Evolutionary conservation across 768 basidiomycete species (phyloP), one percentile per base, ranked within the genome.

Genomic region (Phanerodontia chrysosporium): DNA sequence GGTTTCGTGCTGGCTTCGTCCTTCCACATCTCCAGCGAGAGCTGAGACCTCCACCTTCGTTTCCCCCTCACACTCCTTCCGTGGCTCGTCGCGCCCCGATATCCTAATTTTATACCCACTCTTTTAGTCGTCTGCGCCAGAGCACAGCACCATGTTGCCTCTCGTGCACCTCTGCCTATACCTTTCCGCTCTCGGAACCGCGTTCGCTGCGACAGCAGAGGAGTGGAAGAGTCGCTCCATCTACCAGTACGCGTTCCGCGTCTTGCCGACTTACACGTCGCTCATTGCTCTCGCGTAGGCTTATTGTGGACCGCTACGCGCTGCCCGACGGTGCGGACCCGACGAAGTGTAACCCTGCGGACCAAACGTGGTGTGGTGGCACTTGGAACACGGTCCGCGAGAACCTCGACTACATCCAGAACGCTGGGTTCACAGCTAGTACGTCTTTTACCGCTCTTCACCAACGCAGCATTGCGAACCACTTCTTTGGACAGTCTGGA

Each of bases 371-470:
- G 78, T 94, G 91, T 61, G 92, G 92, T n/a, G 90, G 92, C 5
- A 90, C 85, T n/a, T 93, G 90, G 89, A 84, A 81, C 54, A 77
- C 83, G 9, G 82, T 93, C 62, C 81, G 77, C 58, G 76, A 83
- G 62, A 87, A 91, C 68, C 77, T 94, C n/a, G 90, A 93, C 69
- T 95, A 94, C 67, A 86, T 95, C 51, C 84, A 91, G 64, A 72
- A 85, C 59, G 89, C 88, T 58, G 91, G 91, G 3, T 92, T 92
- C 72, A 90, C 90, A 14, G 90, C 90, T 14, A 74, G 87, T 84
- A 44, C 45, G 78, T 70, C 9, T 49, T 42, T 49, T 45, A 27
- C 12, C 25, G 32, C 18, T 18, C 45, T n/a, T 3, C 21, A 4
- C 18, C 18, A 25, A 29, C 21, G 9, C 25, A 10, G 29, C 60